Evolutionary conservation across 2,329 filamentous ascomycete species (phyloP), one percentile per base, ranked within the genome.

Genomic region (Stagonosporopsis tanaceti): DNA sequence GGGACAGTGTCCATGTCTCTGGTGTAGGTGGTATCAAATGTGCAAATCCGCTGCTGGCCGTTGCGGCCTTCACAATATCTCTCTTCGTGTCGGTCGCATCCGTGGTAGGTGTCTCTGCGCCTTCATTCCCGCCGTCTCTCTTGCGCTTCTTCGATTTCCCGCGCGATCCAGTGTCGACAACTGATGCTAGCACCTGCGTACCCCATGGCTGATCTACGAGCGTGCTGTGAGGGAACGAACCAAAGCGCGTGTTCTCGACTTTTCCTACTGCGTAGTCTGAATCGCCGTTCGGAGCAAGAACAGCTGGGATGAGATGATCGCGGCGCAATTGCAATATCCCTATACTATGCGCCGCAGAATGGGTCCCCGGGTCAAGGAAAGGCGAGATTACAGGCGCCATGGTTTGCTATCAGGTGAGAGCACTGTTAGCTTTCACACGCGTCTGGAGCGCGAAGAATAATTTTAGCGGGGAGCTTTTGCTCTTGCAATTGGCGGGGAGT

Each of bases 161-260:
- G 67, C 93, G 84, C n/a, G 92, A 95, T 12, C 93, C 93, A 0
- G 93, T 97, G 70, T 97, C 92, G 54, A 97, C 93, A 30, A 89
- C 87, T 1, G 93, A 97, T 7, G 95, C 95, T 44, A 92, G 85
- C 22, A 98, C 88, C 74, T 98, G 95, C 6, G 91, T 92, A 27
- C 95, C 95, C 94, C 94, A 98, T 39, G 91, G 90, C 51, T 93
- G 82, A 5, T 87, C 83, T 53, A 97, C 71, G 25, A 84, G 75
- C 0, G 80, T 82, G 60, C 73, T 80, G 65, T 84, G 81, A 2
- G 81, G 81, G 53, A 80, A 84, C 14, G 93, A 97, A 46, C 95
- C 95, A 71, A 97, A 99, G 41, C 93, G 88, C 1, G 94, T 99
- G 78, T 97, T 98, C 51, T 93, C 87, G 40, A 83, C 80, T 20